Conservation (phyloP, 2,329 filamentous ascomycete genomes). For the Chaetomiaceae sp. region DNA sequence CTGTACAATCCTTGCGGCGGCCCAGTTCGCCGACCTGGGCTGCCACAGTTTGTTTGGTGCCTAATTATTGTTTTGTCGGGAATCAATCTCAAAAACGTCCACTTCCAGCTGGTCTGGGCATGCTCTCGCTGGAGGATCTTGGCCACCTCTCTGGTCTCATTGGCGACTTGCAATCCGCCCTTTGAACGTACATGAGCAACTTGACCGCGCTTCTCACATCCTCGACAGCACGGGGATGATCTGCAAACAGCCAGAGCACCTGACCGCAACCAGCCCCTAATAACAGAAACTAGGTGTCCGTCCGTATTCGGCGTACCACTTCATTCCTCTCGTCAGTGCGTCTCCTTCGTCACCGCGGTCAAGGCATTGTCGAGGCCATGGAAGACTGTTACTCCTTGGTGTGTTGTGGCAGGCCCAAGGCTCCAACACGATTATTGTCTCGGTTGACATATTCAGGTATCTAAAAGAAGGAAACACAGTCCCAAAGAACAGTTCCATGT, state of each 20-base stretch:
- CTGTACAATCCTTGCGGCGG: too few species aligned
- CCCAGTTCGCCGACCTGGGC: slow-evolving; percentile 1
- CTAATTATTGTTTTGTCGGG: slow-evolving; percentile 5
- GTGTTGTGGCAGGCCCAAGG: too few species aligned
- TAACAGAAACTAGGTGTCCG: too few species aligned
- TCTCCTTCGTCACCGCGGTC: too few species aligned
- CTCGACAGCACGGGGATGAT: background rate
- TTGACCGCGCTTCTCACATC: background rate
- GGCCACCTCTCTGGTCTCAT: background rate
- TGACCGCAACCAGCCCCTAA: background rate
- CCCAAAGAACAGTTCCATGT: too few species aligned
- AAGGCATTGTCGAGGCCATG: too few species aligned
- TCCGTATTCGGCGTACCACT: too few species aligned
- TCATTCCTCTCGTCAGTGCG: too few species aligned
- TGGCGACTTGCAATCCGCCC: background rate
- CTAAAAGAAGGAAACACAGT: too few species aligned
- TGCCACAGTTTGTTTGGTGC: background rate
- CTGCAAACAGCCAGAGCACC: background rate
- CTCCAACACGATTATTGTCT: too few species aligned
- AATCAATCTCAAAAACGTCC: slow-evolving; percentile 6
- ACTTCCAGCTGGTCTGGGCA: background rate
- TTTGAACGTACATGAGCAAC: background rate
- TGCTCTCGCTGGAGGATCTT: background rate
- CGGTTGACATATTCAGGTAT: too few species aligned
- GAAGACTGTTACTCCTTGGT: too few species aligned